These are phyloP conservation scores for Claviceps citrina DNA, from an alignment of 2,329 filamentous ascomycete genomes.

Conservation along the genomic window DNA sequence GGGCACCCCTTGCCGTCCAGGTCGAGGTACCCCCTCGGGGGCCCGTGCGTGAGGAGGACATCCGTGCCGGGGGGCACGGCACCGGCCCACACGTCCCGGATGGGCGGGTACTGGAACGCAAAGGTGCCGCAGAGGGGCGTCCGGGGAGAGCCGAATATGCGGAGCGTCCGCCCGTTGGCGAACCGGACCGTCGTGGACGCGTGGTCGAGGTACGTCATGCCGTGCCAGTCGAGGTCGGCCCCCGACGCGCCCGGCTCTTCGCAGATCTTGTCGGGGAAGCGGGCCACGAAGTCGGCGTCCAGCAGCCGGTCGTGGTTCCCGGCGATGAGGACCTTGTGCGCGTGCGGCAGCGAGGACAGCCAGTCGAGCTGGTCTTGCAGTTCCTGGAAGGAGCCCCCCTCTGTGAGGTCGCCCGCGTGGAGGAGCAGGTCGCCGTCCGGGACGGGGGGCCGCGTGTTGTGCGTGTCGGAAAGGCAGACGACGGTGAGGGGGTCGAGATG, in stretches of 20 bases:
- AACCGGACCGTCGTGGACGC: neutral
- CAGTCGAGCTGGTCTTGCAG: slow-evolving; percentile 23
- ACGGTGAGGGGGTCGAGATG: too few species aligned
- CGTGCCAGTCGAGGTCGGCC: neutral
- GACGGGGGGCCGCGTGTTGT: slow-evolving; percentile 22
- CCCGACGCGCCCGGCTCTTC: neutral
- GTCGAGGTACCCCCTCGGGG: neutral
- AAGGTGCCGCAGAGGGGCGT: neutral
- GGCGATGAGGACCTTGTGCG: slow-evolving; percentile 27
- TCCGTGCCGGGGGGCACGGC: neutral
- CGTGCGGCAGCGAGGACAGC: slow-evolving; percentile 23
- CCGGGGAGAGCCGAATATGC: neutral
- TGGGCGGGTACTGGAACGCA: neutral
- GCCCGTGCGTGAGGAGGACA: neutral
- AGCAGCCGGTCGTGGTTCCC: slow-evolving; percentile 29
- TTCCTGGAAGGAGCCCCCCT: slow-evolving; percentile 26
- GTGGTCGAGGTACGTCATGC: neutral
- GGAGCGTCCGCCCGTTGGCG: neutral
- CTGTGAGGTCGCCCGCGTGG: slow-evolving; percentile 31
- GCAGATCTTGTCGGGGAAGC: neutral
- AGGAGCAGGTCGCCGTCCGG: slow-evolving; percentile 30
- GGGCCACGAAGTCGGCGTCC: slow-evolving; percentile 8
- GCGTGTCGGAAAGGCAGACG: slow-evolving; percentile 31
- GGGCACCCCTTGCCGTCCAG: neutral
- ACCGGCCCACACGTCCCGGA: neutral